phyloP scores from a whole-genome alignment of 495 filamentous ascomycete genomes.

The Choiromyces venosus region DNA sequence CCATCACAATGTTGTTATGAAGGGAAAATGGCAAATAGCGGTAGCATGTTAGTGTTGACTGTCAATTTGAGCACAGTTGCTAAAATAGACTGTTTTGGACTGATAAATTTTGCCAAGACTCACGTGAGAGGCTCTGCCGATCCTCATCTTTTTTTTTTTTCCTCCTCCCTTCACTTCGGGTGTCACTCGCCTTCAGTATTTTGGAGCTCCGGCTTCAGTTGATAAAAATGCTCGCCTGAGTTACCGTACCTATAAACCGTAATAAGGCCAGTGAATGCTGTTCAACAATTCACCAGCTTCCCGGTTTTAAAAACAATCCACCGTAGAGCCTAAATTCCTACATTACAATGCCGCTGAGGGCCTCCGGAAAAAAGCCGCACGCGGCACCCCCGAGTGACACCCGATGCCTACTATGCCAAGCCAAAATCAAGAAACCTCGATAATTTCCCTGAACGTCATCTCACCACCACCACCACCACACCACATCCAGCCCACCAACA shows the following conservation, averaged over 20 bases:
- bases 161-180: neutral
- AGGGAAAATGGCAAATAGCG: neutral
- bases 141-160: neutral
- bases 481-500: neutral
- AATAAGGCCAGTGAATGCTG: neutral
- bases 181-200: neutral
- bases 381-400: neutral
- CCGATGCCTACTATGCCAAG: neutral
- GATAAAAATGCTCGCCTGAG: neutral
- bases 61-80: neutral
- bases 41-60: neutral
- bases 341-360: no score
- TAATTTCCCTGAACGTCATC: neutral
- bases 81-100: neutral
- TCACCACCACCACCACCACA: neutral
- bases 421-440: neutral
- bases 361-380: no score
- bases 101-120: neutral
- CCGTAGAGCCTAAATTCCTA: no score
- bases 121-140: neutral
- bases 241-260: neutral
- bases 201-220: neutral
- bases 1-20: conserved; percentile 48
- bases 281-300: neutral
- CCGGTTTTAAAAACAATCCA: neutral